Evolutionary conservation across 2,329 filamentous ascomycete genomes (phyloP).

Genomic region (Leptoxyphium fumago): DNA sequence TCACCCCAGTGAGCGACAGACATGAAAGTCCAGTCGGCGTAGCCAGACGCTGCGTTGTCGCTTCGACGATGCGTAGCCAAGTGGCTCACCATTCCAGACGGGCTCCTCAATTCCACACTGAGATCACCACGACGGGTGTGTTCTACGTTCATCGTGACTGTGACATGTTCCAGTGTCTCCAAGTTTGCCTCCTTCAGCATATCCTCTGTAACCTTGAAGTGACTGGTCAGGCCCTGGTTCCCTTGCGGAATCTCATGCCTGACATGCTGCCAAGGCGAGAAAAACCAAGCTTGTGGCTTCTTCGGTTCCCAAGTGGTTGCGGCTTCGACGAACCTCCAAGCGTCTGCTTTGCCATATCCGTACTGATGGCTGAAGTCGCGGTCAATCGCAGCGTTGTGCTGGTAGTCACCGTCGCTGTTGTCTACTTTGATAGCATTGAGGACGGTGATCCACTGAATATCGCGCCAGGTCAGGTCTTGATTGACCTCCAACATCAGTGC

Average conservation of each 20-base stretch:
- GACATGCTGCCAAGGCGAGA: constrained; percentile 86
- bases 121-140: constrained; percentile 80
- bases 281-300: constrained; percentile 91
- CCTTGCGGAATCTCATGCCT: constrained; percentile 77
- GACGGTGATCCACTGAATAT: constrained; percentile 82
- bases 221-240: constrained; percentile 58
- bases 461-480: constrained; percentile 81
- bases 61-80: constrained; percentile 59
- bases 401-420: constrained; percentile 58
- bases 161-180: constrained; percentile 81
- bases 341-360: constrained; percentile 91
- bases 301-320: constrained; percentile 77
- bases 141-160: constrained; percentile 90
- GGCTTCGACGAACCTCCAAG: constrained; percentile 66
- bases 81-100: constrained; percentile 66
- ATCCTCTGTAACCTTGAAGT: constrained; percentile 67
- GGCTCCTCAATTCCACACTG: constrained; percentile 81
- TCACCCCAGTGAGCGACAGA: constrained; percentile 96
- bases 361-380: constrained; percentile 87
- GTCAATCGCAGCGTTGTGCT: constrained; percentile 57
- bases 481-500: constrained; percentile 74
- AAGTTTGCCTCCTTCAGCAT: constrained; percentile 75
- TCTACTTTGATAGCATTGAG: constrained; percentile 73
- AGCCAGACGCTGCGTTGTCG: constrained; percentile 55
- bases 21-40: constrained; percentile 98